Conservation (phyloP, 257 asterid genomes). For the Solanum ahanhuiri region DNA sequence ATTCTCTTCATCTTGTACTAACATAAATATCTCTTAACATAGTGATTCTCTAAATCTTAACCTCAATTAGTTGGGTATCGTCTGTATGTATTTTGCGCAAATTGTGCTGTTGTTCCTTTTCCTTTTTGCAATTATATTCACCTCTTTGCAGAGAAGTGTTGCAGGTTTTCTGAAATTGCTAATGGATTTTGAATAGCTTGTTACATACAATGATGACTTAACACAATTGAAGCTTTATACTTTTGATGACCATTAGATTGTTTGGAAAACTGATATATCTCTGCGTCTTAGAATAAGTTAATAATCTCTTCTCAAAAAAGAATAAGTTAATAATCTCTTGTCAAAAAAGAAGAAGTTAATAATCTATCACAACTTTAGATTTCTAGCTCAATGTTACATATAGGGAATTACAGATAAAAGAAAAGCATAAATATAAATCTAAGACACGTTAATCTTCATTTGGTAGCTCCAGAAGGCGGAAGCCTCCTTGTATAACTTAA, state of each 20-base stretch:
- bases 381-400: neutral
- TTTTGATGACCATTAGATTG: neutral
- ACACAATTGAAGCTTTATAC: neutral
- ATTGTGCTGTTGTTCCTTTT: neutral
- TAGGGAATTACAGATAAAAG: neutral
- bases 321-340: too few relatives aligned
- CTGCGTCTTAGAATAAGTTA: neutral
- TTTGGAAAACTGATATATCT: neutral
- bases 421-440: neutral
- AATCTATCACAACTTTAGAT: neutral
- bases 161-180: neutral
- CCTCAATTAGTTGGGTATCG: neutral
- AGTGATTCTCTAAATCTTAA: neutral
- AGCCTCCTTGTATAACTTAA: neutral
- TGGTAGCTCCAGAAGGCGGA: neutral
- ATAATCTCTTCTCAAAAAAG: too few relatives aligned
- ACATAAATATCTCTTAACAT: neutral
- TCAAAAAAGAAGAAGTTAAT: neutral
- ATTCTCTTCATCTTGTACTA: neutral
- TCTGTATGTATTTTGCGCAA: too few relatives aligned
- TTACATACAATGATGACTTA: neutral
- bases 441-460: neutral
- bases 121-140: neutral
- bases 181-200: neutral
- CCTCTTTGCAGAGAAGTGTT: neutral